Evolutionary conservation across 257 asterid species (phyloP).

Genomic region (Thymus mandschuricus): DNA sequence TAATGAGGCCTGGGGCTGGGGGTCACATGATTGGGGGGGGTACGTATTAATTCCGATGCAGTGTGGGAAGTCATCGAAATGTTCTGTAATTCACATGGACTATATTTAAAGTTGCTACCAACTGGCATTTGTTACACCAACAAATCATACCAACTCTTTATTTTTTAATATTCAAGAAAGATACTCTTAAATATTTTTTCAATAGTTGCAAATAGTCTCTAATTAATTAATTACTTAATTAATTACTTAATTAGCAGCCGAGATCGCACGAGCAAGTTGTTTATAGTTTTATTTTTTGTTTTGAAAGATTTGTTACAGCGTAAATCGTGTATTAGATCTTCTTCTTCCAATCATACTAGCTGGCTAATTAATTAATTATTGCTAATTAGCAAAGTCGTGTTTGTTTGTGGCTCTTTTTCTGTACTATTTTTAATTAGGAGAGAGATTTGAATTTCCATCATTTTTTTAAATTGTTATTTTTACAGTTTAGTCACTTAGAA

Average conservation of each 20-base stretch:
- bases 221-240: neutral
- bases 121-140: neutral
- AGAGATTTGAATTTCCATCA: neutral
- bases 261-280: neutral
- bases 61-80: neutral
- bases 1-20: neutral
- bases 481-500: neutral
- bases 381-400: neutral
- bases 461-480: neutral
- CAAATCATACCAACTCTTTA: neutral
- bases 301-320: neutral
- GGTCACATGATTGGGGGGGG: neutral
- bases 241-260: neutral
- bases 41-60: neutral
- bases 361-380: neutral
- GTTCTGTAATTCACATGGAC: neutral
- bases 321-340: neutral
- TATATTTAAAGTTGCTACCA: neutral
- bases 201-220: neutral
- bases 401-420: too few relatives aligned
- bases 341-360: neutral
- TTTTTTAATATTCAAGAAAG: neutral
- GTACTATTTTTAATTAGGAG: neutral
- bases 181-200: neutral
- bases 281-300: neutral